These are phyloP conservation scores for Tetrahymena thermophila DNA, from an alignment of 73 alveolate species.

Conservation along the genomic window DNA sequence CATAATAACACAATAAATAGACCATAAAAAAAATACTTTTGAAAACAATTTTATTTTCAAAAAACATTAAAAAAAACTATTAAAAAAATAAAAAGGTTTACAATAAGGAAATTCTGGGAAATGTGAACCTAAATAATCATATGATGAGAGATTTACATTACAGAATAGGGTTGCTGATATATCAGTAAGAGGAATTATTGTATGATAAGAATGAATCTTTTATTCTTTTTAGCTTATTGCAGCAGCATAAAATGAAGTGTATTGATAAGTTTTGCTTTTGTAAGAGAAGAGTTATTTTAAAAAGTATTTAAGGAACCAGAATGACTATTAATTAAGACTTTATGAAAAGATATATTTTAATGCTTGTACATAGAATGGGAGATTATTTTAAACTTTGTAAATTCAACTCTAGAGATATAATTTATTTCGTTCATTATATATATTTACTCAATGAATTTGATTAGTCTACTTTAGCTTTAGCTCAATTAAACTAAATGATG, in stretches of 20 bases:
- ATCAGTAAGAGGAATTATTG: neutral
- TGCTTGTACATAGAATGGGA: neutral
- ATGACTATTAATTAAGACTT: neutral
- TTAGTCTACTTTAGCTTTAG: neutral
- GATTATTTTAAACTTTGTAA: neutral
- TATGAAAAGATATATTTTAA: neutral
- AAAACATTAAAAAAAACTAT: too few relatives aligned
- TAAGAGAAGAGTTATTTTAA: neutral
- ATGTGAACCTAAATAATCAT: neutral
- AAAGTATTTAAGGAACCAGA: neutral
- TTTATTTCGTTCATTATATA: neutral
- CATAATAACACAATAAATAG: too few relatives aligned
- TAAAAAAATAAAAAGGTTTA: neutral
- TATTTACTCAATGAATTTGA: neutral
- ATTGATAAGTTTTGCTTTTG: neutral
- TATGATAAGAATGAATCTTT: neutral
- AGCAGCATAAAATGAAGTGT: neutral
- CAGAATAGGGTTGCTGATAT: neutral
- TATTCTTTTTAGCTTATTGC: neutral
- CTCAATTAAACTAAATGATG: neutral
- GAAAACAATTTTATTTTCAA: too few relatives aligned
- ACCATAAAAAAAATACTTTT: too few relatives aligned
- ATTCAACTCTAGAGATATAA: neutral
- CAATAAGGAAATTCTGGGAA: neutral
- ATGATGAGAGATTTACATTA: neutral